phyloP scores from a whole-genome alignment of 805 yeast genomes.

The Komagataella phaffii region DNA sequence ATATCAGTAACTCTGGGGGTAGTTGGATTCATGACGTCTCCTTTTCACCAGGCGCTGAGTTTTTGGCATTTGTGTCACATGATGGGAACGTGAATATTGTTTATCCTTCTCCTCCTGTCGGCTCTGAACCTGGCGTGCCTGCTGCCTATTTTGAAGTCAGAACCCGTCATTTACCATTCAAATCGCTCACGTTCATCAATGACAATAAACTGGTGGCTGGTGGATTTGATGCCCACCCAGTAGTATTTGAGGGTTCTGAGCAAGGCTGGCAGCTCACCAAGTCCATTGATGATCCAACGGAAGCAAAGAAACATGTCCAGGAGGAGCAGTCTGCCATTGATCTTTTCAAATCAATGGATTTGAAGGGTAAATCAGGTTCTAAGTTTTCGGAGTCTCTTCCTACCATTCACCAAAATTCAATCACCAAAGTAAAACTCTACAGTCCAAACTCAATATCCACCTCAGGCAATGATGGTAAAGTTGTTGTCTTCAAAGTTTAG shows the following conservation, averaged over 20 bases:
- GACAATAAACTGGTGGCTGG: constrained; percentile 67
- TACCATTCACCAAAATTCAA: constrained; percentile 87
- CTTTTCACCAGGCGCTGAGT: constrained; percentile 70
- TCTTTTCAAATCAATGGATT: constrained; percentile 91
- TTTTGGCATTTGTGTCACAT: constrained; percentile 72
- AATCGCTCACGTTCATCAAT: constrained; percentile 54
- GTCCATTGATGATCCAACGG: constrained; percentile 46
- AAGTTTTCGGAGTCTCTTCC: constrained; percentile 34
- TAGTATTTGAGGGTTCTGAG: constrained; percentile 63
- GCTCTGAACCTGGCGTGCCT: constrained; percentile 40
- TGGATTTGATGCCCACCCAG: constrained; percentile 87
- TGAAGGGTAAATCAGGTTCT: constrained; percentile 63
- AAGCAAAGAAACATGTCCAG: constrained; percentile 31
- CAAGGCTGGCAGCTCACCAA: constrained; percentile 45
- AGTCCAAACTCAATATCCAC: constrained; percentile 38
- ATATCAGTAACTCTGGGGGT: constrained; percentile 45
- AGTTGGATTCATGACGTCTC: constrained; percentile 90
- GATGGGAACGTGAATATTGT: constrained; percentile 76
- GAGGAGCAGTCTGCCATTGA: constrained; percentile 70
- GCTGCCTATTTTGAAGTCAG: constrained; percentile 50
- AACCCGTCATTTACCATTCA: constrained; percentile 70
- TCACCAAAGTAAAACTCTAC: constrained; percentile 48
- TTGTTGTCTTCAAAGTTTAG: constrained; percentile 59
- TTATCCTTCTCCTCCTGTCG: constrained; percentile 41
- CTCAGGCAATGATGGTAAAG: constrained; percentile 84